phyloP scores from a whole-genome alignment of 108 stramenopile genomes.

The Discostella stelligeroides region DNA sequence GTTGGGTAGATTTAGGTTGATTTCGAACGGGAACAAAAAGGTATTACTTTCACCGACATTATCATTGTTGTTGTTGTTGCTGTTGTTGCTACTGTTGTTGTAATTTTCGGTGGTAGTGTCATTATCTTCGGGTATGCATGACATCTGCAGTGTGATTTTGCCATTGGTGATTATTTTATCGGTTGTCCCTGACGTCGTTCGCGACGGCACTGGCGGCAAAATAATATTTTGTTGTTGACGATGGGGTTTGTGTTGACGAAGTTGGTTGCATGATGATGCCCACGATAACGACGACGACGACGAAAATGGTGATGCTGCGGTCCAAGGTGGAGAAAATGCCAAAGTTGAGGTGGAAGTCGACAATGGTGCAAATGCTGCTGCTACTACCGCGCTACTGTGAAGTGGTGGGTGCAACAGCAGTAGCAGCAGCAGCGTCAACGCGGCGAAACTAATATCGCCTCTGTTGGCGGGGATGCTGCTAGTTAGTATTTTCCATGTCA shows the following conservation, averaged over 20 bases:
- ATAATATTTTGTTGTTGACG: not conserved
- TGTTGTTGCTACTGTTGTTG: no score
- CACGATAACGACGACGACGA: not conserved
- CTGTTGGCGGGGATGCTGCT: no score
- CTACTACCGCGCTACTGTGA: no score
- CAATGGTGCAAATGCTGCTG: no score
- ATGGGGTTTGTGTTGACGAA: not conserved
- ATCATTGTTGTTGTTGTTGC: not conserved
- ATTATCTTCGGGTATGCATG: constrained; percentile 43
- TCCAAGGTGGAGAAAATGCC: no score
- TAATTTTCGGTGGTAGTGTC: constrained; percentile 6
- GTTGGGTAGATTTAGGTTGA: constrained; percentile 8
- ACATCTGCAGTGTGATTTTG: constrained; percentile 22
- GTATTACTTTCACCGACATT: no score
- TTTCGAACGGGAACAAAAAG: constrained; percentile 2
- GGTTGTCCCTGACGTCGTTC: not conserved
- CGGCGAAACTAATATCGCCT: no score
- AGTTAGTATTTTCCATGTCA: no score
- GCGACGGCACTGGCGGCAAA: not conserved
- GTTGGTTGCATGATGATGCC: not conserved
- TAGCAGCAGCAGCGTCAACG: no score
- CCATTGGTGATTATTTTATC: not conserved
- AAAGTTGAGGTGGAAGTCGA: no score
- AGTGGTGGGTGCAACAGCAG: no score
- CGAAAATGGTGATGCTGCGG: not conserved